Evolutionary conservation across 257 asterid species (phyloP).

Genomic region (Euphrasia confusa): DNA sequence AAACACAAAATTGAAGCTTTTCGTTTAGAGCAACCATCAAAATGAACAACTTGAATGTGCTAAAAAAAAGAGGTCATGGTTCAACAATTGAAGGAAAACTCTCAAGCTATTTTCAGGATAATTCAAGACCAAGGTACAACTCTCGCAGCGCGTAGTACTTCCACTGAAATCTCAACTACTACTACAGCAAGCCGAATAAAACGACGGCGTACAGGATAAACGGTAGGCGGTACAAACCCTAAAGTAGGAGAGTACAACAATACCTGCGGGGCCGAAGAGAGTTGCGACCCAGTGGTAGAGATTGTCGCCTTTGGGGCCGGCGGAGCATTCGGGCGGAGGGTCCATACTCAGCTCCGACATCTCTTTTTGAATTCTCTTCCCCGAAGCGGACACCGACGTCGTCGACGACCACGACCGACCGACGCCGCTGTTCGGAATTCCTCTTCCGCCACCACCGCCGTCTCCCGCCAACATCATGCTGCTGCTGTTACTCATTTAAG

Average conservation of each 20-base stretch:
- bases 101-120: background rate
- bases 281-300: slow-evolving; percentile 98
- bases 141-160: background rate
- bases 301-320: slow-evolving; percentile 98
- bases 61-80: no score
- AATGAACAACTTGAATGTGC: no score
- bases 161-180: background rate
- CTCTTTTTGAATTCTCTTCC: slow-evolving; percentile 86
- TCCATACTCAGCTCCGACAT: slow-evolving; percentile 70
- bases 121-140: slow-evolving; percentile 5
- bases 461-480: slow-evolving; percentile 37
- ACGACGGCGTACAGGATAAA: background rate
- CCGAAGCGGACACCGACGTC: slow-evolving; percentile 79
- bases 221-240: background rate
- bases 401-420: slow-evolving; percentile 88
- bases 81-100: no score
- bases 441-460: slow-evolving; percentile 33
- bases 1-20: background rate
- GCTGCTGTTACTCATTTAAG: slow-evolving; percentile 27
- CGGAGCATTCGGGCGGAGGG: slow-evolving; percentile 88
- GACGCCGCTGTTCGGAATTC: slow-evolving; percentile 37
- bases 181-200: background rate
- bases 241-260: slow-evolving; percentile 21
- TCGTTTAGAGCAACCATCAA: background rate
- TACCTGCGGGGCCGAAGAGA: slow-evolving; percentile 81